Evolutionary conservation across 352 stramenopile species (phyloP).

Genomic region (Phytopythium delawarense): DNA sequence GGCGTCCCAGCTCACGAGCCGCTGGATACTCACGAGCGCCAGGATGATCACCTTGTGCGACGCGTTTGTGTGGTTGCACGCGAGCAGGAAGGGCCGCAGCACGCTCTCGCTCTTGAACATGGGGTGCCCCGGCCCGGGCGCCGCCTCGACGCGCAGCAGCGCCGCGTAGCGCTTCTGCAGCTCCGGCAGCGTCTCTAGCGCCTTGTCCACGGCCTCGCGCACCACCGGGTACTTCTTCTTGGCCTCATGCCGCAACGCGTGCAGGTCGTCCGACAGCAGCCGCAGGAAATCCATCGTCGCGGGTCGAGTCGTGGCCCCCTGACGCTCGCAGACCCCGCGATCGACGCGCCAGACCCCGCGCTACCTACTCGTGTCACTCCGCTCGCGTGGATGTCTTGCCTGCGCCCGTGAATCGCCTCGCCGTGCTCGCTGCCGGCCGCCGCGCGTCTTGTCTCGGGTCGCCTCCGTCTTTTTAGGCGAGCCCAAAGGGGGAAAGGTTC

Average conservation of each 20-base stretch:
- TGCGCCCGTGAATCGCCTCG: neutral
- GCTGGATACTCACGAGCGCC: slow-evolving; percentile 93
- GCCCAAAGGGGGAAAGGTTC: neutral
- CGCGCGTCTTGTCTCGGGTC: neutral
- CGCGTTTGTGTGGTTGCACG: slow-evolving; percentile 96
- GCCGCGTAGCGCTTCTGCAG: slow-evolving; percentile 94
- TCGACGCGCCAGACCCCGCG: neutral
- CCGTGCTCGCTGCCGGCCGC: neutral
- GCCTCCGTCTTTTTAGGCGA: no score
- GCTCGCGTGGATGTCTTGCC: no score
- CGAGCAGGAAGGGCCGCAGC: slow-evolving; percentile 95
- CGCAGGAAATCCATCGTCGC: slow-evolving; percentile 90
- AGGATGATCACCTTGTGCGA: slow-evolving; percentile 92
- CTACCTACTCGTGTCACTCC: neutral
- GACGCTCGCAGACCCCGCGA: neutral
- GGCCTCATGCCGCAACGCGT: slow-evolving; percentile 77
- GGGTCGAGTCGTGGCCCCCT: neutral
- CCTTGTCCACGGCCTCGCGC: slow-evolving; percentile 95
- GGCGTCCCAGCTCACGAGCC: slow-evolving; percentile 93
- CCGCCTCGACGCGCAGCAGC: slow-evolving; percentile 66
- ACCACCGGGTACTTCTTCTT: slow-evolving; percentile 92
- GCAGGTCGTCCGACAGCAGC: slow-evolving; percentile 86
- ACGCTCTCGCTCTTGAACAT: slow-evolving; percentile 95
- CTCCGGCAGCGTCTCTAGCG: slow-evolving; percentile 90
- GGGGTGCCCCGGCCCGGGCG: slow-evolving; percentile 87